Evolutionary conservation across 805 yeast species (phyloP), one percentile per base, ranked within the genome.

Genomic region (Wickerhamomyces queroliae): DNA sequence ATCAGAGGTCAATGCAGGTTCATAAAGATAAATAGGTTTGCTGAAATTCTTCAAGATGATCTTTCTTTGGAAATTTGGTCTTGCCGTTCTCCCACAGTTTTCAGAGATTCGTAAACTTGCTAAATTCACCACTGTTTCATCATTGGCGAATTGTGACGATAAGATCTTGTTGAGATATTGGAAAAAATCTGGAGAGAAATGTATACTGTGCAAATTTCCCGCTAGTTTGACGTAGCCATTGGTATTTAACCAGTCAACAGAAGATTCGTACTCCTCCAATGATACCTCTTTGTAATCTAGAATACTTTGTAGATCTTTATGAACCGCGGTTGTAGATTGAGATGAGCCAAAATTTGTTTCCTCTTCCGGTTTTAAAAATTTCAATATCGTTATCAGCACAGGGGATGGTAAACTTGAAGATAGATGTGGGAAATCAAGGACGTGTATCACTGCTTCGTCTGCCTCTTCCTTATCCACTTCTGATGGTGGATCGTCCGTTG

Each of bases 1-100:
- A 59, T 93, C 99, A 28, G 78, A 75, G 0, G 96, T 86, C 44
- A 91, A 64, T 0, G 95, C 78, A 0, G 98, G 98, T 53, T 91
- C 99, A 42, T 70, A 69, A 22, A 91, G 59, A 19, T 50, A 44
- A 3, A 61, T 58, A 2, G 51, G 43, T 1, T 48, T 49, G 0
- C 49, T 44, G 19, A 72, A 52, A 5, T 62, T 60, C 0, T 65
- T 63, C 2, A 86, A 58, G 9, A 63, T 59, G 24, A 91, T 78
- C 32, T 66, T 69, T 35, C 98, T 65, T 2, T 70, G 63, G 48
- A 83, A 71, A 18, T 79, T 76, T 0, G 96, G 95, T 39, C 76
- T 80, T 0, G 95, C 93, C 0, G 90, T 77, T 33, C 95, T 66
- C 3, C 97, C 96, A 49, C 95, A 83, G 43, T 79, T 78, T 47